Evolutionary conservation across 140 eudicot species (phyloP).

Genomic region (Stevia rebaudiana): DNA sequence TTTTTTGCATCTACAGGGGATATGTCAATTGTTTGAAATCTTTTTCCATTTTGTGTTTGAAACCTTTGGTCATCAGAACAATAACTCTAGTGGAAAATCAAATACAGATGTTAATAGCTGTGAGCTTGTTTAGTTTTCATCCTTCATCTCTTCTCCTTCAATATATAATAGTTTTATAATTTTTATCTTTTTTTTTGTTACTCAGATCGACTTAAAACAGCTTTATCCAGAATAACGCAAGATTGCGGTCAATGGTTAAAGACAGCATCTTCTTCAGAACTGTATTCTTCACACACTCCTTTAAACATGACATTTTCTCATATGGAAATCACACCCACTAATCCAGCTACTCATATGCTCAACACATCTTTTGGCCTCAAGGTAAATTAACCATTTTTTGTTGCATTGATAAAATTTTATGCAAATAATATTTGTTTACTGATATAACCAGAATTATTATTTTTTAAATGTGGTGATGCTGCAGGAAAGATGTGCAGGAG

Average conservation of each 20-base stretch:
- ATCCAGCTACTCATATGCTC: conserved; percentile 52
- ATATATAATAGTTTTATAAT: background rate
- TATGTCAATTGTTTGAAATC: conserved; percentile 76
- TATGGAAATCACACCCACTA: conserved; percentile 77
- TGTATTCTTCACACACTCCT: conserved; percentile 51
- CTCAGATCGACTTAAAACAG: conserved; percentile 72
- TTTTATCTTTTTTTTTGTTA: conserved; percentile 25
- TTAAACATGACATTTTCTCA: conserved; percentile 45
- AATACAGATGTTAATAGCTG: conserved; percentile 40
- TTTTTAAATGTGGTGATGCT: conserved; percentile 28
- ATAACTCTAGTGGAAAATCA: conserved; percentile 48
- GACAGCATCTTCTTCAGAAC: conserved; percentile 35
- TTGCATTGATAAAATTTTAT: background rate
- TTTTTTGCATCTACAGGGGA: conserved; percentile 53
- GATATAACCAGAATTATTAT: conserved; percentile 8
- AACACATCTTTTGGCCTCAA: conserved; percentile 61
- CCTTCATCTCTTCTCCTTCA: background rate
- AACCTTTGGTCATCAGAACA: conserved; percentile 61
- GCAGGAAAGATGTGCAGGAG: conserved; percentile 98
- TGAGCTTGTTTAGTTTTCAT: conserved; percentile 22
- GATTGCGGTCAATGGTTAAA: conserved; percentile 87
- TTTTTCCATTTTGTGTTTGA: conserved; percentile 80
- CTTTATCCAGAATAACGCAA: conserved; percentile 65
- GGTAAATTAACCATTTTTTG: conserved; percentile 40
- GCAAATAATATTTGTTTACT: conserved; percentile 1